Evolutionary conservation across 2,329 filamentous ascomycete species (phyloP), one percentile per base, ranked within the genome.

Genomic region (Talaromyces pinophilus): DNA sequence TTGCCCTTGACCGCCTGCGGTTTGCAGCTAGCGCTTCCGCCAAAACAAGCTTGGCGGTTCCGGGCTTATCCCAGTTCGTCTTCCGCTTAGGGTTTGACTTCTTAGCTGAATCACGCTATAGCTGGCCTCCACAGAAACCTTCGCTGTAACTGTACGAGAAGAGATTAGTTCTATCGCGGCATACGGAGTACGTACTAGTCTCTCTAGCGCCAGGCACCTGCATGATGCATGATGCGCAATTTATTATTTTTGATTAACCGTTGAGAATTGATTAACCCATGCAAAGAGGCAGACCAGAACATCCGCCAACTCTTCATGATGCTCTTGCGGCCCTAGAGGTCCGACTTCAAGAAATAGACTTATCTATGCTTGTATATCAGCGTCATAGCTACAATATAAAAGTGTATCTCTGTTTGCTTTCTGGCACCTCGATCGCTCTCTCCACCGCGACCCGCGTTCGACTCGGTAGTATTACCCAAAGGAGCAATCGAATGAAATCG

Each of bases 381-480:
- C 22, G 48, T 30, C 50, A 33, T 33, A 28, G 33, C 50, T 19
- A 33, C 22, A 15, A 28, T 28, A 15, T 52, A 17, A 52, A 52
- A 54, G 50, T 33, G 50, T 54, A 54, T 54, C 50, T 52, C 48
- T 52, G 28, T n/a, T 33, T 54, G 50, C 7, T 28, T 15, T 33
- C 48, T 19, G 48, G 25, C 25, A 30, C 7, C 50, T 54, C 50
- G 50, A 54, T 54, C 50, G n/a, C 17, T 30, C 50, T 10, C 50
- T 54, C 52, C 52, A 55, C 52, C n/a, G 48, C 15, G 52, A 35
- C 30, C 52, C 52, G 52, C 30, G 52, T 35, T 6, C 28, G 28
- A 57, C 19, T 57, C 54, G 54, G 54, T 40, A 38, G 54, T 57
- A 57, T 57, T 57, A 7, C 54, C 33, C n/a, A 40, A 57, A 57